These are phyloP conservation scores for Aspergillus diversus DNA, from an alignment of 495 filamentous ascomycete species.

Conservation along the genomic window DNA sequence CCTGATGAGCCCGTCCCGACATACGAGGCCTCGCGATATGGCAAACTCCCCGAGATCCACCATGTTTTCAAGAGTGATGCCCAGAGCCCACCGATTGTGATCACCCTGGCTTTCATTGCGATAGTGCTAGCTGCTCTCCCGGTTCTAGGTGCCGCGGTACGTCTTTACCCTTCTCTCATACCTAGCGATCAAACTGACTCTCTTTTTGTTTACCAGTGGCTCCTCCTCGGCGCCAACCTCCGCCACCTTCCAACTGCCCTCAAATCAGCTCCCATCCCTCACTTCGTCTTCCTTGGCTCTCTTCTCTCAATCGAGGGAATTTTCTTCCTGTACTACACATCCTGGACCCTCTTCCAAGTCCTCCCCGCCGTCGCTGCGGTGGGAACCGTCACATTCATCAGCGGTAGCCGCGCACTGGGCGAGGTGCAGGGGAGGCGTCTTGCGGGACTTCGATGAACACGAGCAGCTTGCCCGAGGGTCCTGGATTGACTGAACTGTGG, in stretches of 20 bases:
- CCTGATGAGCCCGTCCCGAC: constrained; percentile 60
- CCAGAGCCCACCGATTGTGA: constrained; percentile 77
- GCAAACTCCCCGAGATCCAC: constrained; percentile 80
- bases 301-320: constrained; percentile 85
- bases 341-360: constrained; percentile 90
- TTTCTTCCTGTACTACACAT: constrained; percentile 93
- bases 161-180: constrained; percentile 30
- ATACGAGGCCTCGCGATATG: constrained; percentile 72
- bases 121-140: constrained; percentile 74
- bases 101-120: constrained; percentile 76
- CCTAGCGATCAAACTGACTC: constrained; percentile 16
- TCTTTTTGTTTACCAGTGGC: constrained; percentile 59
- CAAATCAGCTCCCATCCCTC: constrained; percentile 71
- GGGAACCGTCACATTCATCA: constrained; percentile 75
- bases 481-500: constrained; percentile 11
- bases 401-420: constrained; percentile 86
- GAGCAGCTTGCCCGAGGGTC: no score
- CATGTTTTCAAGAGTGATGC: constrained; percentile 87
- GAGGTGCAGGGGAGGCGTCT: constrained; percentile 90
- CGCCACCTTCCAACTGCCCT: constrained; percentile 77
- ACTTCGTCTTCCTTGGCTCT: constrained; percentile 80
- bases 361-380: constrained; percentile 73
- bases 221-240: constrained; percentile 80
- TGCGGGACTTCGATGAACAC: constrained; percentile 75
- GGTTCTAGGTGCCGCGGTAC: constrained; percentile 69